Base-by-base conservation (phyloP, 2,329 filamentous ascomycete species). In the Colletotrichum lentis region DNA sequence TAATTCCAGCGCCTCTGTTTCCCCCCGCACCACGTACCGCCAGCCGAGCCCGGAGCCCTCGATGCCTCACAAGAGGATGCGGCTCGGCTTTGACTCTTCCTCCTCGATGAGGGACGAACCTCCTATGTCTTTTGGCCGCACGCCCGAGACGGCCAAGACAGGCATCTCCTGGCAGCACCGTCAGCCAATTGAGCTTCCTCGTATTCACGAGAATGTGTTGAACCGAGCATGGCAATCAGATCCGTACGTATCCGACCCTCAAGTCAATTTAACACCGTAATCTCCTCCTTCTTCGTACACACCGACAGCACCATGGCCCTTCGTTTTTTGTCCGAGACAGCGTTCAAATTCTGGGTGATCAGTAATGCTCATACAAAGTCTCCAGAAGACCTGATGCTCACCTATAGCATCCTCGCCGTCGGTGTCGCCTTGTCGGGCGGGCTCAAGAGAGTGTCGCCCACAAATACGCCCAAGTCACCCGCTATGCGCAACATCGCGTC, bases 381-480 rank as follows among this genome's bases (percentile, higher is more conserved):
- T 44, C 74, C 77, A 71, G 83, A 80, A 74, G 82, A 83, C 72
- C 74, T 78, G 76, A 84, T 80, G 80, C 80, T 80, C 71, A 78
- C 80, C 63, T 83, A 81, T 78, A 84, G 78, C 71, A 78, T 79
- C 59, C 76, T 82, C 55, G 79, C 79, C 41, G 72, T 80, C 37
- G 79, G 81, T 10, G 75, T 80, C 41, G 74, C 76, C n/a, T 70
- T 80, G 24, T 79, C 80, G n/a, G 78, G 75, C 44, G 80, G 79
- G 7, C 74, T 76, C 1, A 77, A 76, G 62, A 71, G 75, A 24
- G 78, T 79, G 78, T 79, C 46, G 79, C 79, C 7, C 76, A 73
- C 55, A 78, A 81, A 62, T 81, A 82, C 57, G 79, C 80, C 3
- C 80, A 82, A 44, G 85, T 90, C 57, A 88, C 88, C 4, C 81